phyloP scores from a whole-genome alignment of 1,139 yeast species.

The Debaryomyces udenii region DNA sequence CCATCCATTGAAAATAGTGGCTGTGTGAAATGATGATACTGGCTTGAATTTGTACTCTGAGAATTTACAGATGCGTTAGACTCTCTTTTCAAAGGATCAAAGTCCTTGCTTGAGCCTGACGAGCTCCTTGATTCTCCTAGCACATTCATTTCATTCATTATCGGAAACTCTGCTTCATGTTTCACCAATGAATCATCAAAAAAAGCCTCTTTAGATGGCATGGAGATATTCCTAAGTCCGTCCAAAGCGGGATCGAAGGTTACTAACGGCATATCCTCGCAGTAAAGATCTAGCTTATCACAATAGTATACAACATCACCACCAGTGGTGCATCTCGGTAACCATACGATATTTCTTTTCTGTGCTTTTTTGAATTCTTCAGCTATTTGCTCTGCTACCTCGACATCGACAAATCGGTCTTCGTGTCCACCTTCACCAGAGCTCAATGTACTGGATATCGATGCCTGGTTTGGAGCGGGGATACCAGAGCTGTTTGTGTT shows the following conservation, averaged over 20 bases:
- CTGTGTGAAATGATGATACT: slow-evolving; percentile 46
- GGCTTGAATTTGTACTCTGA: slow-evolving; percentile 28
- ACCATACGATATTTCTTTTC: slow-evolving; percentile 43
- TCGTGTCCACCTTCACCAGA: slow-evolving; percentile 7
- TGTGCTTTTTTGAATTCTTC: slow-evolving; percentile 33
- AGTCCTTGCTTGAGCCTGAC: slow-evolving; percentile 13
- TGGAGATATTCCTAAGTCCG: slow-evolving; percentile 25
- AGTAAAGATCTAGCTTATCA: slow-evolving; percentile 58
- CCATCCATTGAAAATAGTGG: slow-evolving; percentile 45
- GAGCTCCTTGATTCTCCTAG: slow-evolving; percentile 10
- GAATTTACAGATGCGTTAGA: slow-evolving; percentile 39
- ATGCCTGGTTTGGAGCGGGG: slow-evolving; percentile 12
- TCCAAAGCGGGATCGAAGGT: slow-evolving; percentile 24
- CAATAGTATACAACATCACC: slow-evolving; percentile 64
- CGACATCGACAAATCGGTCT: slow-evolving; percentile 24
- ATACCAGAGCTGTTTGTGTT: neutral
- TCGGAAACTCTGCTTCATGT: slow-evolving; percentile 9
- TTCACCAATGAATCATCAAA: slow-evolving; percentile 25
- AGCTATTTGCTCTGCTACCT: slow-evolving; percentile 42
- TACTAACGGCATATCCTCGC: slow-evolving; percentile 56
- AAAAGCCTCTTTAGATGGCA: slow-evolving; percentile 32
- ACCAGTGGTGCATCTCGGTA: slow-evolving; percentile 57
- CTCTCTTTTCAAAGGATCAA: slow-evolving; percentile 42
- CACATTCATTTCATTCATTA: slow-evolving; percentile 1
- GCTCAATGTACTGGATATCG: slow-evolving; percentile 14